Conservation (phyloP, 2,329 filamentous ascomycete genomes). For the Aspergillus sp. region DNA sequence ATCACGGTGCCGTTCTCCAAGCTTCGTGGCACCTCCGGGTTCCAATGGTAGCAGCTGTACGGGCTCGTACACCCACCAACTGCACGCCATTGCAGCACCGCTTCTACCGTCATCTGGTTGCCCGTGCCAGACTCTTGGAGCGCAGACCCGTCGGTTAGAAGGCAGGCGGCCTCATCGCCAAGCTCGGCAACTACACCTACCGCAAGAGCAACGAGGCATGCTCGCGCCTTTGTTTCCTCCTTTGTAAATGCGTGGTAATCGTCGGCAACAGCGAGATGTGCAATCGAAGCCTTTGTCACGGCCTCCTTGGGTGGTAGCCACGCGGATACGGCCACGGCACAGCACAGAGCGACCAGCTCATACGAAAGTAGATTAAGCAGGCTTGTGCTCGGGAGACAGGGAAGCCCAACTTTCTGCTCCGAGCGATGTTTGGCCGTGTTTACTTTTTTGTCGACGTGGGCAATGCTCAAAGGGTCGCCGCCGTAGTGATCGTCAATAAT, state of each 20-base stretch:
- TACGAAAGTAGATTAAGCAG: background rate
- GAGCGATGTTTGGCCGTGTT: background rate
- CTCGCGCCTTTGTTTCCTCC: background rate
- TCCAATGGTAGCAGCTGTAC: too few relatives aligned
- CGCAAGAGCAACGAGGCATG: background rate
- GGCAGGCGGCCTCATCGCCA: background rate
- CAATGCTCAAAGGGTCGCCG: background rate
- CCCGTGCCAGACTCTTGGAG: too few relatives aligned
- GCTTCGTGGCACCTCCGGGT: too few relatives aligned
- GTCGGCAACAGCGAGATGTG: background rate
- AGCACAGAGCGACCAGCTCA: background rate
- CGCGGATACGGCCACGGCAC: background rate
- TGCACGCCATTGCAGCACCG: too few relatives aligned
- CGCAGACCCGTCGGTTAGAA: too few relatives aligned
- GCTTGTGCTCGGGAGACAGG: background rate
- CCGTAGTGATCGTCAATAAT: background rate
- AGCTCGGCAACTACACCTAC: background rate
- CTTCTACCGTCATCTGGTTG: too few relatives aligned
- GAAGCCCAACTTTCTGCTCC: background rate
- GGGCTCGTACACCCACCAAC: too few relatives aligned
- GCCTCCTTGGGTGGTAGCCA: background rate
- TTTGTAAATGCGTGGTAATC: background rate
- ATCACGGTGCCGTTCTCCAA: too few relatives aligned
- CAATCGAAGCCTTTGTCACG: background rate
- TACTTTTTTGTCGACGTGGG: background rate